These are phyloP conservation scores for Neonothopanus nambi DNA, from an alignment of 1,284 basidiomycete species.

Conservation along the genomic window DNA sequence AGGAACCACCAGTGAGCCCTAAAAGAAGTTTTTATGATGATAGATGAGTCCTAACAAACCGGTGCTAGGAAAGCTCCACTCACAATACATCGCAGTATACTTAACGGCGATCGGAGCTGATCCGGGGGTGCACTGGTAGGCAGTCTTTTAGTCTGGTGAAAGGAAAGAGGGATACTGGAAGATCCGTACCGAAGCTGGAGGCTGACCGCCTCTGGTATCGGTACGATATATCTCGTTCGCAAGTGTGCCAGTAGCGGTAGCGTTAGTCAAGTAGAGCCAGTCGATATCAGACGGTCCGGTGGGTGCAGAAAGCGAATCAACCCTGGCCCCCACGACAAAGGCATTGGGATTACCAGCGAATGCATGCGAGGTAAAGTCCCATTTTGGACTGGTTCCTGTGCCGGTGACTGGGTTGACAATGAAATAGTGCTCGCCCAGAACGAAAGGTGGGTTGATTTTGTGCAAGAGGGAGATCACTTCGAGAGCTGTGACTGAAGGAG, in stretches of 20 bases:
- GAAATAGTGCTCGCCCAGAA: constrained; percentile 62
- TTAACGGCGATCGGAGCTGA: constrained; percentile 4
- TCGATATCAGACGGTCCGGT: constrained; percentile 50
- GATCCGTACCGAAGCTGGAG: constrained; percentile 5
- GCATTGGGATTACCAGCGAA: constrained; percentile 7
- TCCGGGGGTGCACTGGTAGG: constrained; percentile 3
- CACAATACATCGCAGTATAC: constrained; percentile 11
- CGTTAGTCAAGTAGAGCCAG: constrained; percentile 52
- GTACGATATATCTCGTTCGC: constrained; percentile 9
- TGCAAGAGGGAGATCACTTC: constrained; percentile 37
- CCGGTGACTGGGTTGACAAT: constrained; percentile 44
- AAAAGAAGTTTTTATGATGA: too few relatives aligned
- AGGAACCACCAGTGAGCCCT: too few relatives aligned
- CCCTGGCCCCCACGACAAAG: constrained; percentile 5
- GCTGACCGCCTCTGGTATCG: constrained; percentile 8
- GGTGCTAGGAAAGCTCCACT: neutral
- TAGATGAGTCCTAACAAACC: too few relatives aligned
- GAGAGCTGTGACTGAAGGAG: constrained; percentile 30
- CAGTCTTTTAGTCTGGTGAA: neutral
- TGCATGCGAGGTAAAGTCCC: constrained; percentile 32
- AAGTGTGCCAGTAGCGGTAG: constrained; percentile 31
- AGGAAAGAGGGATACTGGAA: neutral
- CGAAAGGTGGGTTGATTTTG: constrained; percentile 25
- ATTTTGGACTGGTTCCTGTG: constrained; percentile 38
- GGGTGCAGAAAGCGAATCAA: constrained; percentile 27